Evolutionary conservation across 1,284 basidiomycete genomes (phyloP).

Genomic region (Melampsora americana): DNA sequence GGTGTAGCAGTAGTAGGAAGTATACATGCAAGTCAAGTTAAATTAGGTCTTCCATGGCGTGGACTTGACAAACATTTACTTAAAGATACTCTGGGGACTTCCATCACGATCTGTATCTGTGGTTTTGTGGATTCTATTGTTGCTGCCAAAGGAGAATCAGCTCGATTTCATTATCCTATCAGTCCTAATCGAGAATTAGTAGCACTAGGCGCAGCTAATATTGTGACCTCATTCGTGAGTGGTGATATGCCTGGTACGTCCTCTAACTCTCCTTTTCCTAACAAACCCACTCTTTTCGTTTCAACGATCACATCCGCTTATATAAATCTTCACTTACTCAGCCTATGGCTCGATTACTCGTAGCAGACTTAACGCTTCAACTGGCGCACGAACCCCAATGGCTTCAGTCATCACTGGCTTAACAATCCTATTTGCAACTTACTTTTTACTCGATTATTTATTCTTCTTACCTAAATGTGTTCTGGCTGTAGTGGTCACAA

Average conservation of each 20-base stretch:
- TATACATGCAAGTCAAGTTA: constrained; percentile 22
- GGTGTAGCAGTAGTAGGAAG: constrained; percentile 77
- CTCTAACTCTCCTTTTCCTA: not conserved
- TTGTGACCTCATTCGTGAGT: constrained; percentile 28
- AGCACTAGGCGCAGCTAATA: constrained; percentile 60
- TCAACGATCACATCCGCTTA: no score
- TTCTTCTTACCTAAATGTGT: constrained; percentile 77
- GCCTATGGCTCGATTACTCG: constrained; percentile 55
- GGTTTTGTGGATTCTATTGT: constrained; percentile 68
- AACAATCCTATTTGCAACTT: constrained; percentile 74
- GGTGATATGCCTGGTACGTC: constrained; percentile 30
- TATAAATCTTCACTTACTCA: not conserved
- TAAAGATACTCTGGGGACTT: constrained; percentile 39
- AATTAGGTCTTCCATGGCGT: constrained; percentile 39
- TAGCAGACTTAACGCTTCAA: constrained; percentile 77
- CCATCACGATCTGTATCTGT: constrained; percentile 40
- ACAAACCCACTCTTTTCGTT: not conserved
- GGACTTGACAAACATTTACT: constrained; percentile 22
- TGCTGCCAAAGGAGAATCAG: constrained; percentile 78
- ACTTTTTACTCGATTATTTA: constrained; percentile 76
- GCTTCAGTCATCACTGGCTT: constrained; percentile 72
- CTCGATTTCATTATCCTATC: constrained; percentile 77
- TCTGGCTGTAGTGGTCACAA: constrained; percentile 72
- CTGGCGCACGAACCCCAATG: constrained; percentile 83
- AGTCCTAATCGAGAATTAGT: constrained; percentile 88